These are phyloP conservation scores for Trichoderma sp. DNA, from an alignment of 2,329 filamentous ascomycete species.

Conservation along the genomic window DNA sequence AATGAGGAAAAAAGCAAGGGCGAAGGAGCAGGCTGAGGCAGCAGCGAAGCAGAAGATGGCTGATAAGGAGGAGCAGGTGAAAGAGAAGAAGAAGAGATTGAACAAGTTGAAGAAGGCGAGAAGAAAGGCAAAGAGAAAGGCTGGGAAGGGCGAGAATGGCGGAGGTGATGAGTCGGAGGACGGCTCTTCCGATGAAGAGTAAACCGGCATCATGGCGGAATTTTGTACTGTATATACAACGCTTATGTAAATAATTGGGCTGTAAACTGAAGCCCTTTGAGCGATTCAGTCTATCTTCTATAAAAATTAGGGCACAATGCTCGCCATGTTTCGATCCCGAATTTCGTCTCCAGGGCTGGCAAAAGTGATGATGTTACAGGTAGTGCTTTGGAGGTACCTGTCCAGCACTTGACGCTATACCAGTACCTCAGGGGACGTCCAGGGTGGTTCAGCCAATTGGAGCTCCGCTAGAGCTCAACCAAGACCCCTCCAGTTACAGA, in stretches of 20 bases:
- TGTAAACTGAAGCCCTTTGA: background rate
- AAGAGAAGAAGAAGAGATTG: slow-evolving; percentile 61
- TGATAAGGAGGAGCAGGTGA: slow-evolving; percentile 55
- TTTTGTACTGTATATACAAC: slow-evolving; percentile 2
- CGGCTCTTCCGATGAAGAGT: slow-evolving; percentile 25
- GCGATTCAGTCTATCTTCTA: background rate
- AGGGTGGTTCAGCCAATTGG: slow-evolving; percentile 2
- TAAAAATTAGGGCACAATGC: background rate
- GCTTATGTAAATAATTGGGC: background rate
- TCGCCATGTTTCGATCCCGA: background rate
- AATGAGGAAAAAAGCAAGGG: slow-evolving; percentile 45
- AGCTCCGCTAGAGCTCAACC: background rate
- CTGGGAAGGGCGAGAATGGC: slow-evolving; percentile 23
- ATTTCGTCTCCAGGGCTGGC: background rate
- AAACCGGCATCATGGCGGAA: background rate
- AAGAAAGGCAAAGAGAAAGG: slow-evolving; percentile 54
- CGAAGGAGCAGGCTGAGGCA: slow-evolving; percentile 41
- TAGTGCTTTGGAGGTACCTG: background rate
- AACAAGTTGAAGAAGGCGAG: slow-evolving; percentile 61
- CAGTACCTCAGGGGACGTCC: background rate
- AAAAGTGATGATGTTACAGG: background rate
- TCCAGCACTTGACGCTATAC: background rate
- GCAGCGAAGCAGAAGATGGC: slow-evolving; percentile 39
- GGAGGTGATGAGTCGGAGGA: slow-evolving; percentile 23
- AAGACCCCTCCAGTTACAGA: slow-evolving; percentile 6